A percentile compares a stretch with the other conserved stretches of the same genome.
Conservation (phyloP, 331 rosid species). For the Dryas integrifolia region DNA sequence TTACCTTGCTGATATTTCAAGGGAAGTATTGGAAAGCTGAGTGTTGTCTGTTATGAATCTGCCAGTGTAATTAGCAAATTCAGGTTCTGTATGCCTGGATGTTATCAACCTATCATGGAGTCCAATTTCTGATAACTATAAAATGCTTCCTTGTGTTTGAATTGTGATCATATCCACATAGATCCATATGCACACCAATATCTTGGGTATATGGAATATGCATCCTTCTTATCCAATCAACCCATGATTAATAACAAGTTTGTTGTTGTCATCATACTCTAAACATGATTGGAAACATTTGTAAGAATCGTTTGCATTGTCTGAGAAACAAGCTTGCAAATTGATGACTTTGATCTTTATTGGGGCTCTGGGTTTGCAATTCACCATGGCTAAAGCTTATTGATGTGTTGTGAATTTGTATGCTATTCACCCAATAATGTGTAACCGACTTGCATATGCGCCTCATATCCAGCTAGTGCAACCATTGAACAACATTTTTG, state of each 20-base stretch:
- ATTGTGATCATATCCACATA: background rate
- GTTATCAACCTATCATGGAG: background rate
- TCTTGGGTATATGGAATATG: background rate
- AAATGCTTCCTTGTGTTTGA: conserved; percentile 1
- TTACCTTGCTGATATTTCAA: conserved; percentile 11
- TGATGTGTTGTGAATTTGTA: background rate
- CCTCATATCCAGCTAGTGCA: background rate
- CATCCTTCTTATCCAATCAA: background rate
- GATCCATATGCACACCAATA: too few relatives aligned
- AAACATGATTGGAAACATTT: background rate
- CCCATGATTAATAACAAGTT: background rate
- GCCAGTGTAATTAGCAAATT: background rate
- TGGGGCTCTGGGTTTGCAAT: background rate
- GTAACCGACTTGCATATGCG: background rate
- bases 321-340: conserved; percentile 2
- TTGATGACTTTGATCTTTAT: background rate
- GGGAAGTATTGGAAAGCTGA: background rate
- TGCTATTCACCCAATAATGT: background rate
- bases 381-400: background rate
- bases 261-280: background rate
- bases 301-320: background rate
- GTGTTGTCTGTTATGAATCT: conserved; percentile 13
- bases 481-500: background rate
- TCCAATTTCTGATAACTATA: background rate
- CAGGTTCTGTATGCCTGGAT: background rate